Conservation (phyloP, 257 asterid genomes). For the Solanum bulbocastanum region DNA sequence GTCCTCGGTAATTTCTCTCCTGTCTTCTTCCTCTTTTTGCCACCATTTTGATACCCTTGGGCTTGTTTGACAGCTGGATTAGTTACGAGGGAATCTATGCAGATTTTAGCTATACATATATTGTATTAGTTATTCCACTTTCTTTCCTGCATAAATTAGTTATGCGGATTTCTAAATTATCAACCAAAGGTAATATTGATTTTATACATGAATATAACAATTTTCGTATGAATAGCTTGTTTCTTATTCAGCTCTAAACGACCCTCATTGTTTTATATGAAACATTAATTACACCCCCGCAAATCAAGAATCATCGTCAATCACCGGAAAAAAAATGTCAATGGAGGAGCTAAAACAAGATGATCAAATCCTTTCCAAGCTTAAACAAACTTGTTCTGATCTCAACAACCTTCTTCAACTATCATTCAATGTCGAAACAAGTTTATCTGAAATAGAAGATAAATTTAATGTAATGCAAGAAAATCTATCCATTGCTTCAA, state of each 20-base stretch:
- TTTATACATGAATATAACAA: too few relatives aligned
- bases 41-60: neutral
- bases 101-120: too few relatives aligned
- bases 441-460: slow-evolving; percentile 26
- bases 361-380: slow-evolving; percentile 22
- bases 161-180: too few relatives aligned
- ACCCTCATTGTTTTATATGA: neutral
- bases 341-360: slow-evolving; percentile 31
- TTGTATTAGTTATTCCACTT: neutral
- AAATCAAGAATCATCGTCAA: neutral
- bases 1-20: neutral
- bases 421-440: slow-evolving; percentile 23
- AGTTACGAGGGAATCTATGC: neutral
- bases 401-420: slow-evolving; percentile 35
- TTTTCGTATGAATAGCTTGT: neutral
- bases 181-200: too few relatives aligned
- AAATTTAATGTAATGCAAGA: slow-evolving; percentile 25
- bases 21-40: neutral
- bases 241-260: too few relatives aligned
- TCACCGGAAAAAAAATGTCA: neutral
- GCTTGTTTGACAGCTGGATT: neutral
- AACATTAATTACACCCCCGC: neutral
- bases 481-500: slow-evolving; percentile 31
- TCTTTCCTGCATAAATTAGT: neutral
- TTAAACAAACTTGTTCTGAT: slow-evolving; percentile 32